Base-by-base conservation (phyloP, 768 basidiomycete species). In the Psilocybe cyanescens region DNA sequence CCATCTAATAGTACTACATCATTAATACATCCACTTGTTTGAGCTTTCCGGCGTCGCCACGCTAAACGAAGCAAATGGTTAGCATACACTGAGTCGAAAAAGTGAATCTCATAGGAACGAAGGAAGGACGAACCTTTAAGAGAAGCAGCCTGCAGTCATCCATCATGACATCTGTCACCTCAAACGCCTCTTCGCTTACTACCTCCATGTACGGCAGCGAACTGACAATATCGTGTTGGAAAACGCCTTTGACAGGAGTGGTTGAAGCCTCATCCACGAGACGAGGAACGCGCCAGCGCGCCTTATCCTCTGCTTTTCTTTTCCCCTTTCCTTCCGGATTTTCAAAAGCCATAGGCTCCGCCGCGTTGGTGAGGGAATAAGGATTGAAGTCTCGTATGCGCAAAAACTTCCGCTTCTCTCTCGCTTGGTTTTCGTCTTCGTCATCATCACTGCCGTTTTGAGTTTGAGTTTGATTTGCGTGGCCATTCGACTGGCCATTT, bases 131-230 rank as follows among this genome's bases (percentile, higher is more conserved):
- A 50, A 84, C 83, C 77, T 81, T 80, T 46, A 84, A 70, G 53
- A 85, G 66, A 59, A 85, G 69, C 53, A 86, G 63, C 60, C 83
- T 69, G 63, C 75, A 78, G 64, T 83, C 83, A 68, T 85, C 85
- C 78, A 85, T 81, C 83, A 84, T 85, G 54, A 82, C 83, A 69
- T 84, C 83, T 53, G 81, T 83, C 46, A 83, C 79, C 63, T 81
- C 77, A 61, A 79, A 83, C 17, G 68, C 72, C 55, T 83, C 79
- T 65, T 79, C 69, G 65, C 81, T 85, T 31, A 83, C 70, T 19
- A 81, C 74, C 70, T 85, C 83, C 48, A 79, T 78, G 65, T 85
- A 85, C 8, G 85, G 81, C 62, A 86, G 69, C 55, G 70, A 77
- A 64, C 79, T 82, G 49, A 78, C 74, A 58, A 85, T 78, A 64